phyloP scores from a whole-genome alignment of 2,329 filamentous ascomycete genomes.

The Fusarium chlamydosporum region DNA sequence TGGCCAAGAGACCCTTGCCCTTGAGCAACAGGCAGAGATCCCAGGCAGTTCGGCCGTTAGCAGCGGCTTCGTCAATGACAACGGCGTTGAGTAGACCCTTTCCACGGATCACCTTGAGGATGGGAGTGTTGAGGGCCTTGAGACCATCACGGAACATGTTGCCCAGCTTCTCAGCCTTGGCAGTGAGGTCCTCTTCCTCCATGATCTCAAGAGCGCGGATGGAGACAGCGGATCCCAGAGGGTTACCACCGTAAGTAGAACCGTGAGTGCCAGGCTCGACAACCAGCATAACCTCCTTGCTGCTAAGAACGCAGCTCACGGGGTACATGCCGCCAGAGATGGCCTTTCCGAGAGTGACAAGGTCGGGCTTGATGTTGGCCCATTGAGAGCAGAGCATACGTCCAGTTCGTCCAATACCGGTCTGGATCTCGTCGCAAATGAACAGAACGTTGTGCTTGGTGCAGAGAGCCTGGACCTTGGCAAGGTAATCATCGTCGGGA shows the following conservation, averaged over 20 bases:
- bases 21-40: slow-evolving; percentile 97
- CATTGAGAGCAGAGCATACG: slow-evolving; percentile 95
- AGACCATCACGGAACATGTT: slow-evolving; percentile 86
- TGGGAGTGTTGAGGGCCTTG: slow-evolving; percentile 79
- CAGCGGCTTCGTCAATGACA: slow-evolving; percentile 91
- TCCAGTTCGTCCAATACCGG: slow-evolving; percentile 94
- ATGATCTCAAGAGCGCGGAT: slow-evolving; percentile 96
- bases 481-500: slow-evolving; percentile 83
- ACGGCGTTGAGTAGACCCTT: slow-evolving; percentile 97
- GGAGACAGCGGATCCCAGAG: slow-evolving; percentile 92
- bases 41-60: slow-evolving; percentile 91
- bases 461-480: slow-evolving; percentile 84
- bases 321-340: slow-evolving; percentile 99
- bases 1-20: slow-evolving; percentile 95
- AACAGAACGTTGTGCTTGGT: slow-evolving; percentile 95
- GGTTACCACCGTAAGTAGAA: slow-evolving; percentile 98
- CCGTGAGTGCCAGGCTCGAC: slow-evolving; percentile 97
- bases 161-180: slow-evolving; percentile 84
- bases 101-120: slow-evolving; percentile 87
- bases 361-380: slow-evolving; percentile 94
- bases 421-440: slow-evolving; percentile 99
- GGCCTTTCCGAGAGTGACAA: slow-evolving; percentile 95
- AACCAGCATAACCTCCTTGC: slow-evolving; percentile 93
- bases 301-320: slow-evolving; percentile 91
- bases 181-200: slow-evolving; percentile 89